Conservation (phyloP, 2,329 filamentous ascomycete genomes). For the Sporothrix curviconia region DNA sequence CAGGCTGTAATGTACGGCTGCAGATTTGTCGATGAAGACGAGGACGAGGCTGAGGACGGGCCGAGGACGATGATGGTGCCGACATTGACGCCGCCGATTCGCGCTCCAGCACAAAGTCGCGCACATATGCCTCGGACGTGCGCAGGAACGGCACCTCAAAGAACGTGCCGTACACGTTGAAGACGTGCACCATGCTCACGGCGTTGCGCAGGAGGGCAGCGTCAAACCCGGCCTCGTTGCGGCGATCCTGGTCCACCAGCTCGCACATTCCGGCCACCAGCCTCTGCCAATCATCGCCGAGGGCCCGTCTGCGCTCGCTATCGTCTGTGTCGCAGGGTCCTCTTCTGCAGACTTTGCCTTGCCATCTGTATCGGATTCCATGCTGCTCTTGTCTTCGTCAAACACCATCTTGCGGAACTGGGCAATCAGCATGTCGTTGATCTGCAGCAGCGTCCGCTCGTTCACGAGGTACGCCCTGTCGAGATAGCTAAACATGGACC, state of each 20-base stretch:
- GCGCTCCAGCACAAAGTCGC: constrained; percentile 61
- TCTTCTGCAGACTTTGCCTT: too few relatives aligned
- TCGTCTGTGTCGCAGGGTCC: not conserved
- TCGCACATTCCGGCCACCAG: constrained; percentile 60
- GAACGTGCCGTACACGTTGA: constrained; percentile 68
- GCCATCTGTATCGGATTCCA: too few relatives aligned
- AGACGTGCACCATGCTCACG: constrained; percentile 77
- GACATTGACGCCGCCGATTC: constrained; percentile 45
- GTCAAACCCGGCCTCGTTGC: constrained; percentile 50
- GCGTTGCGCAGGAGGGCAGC: constrained; percentile 62
- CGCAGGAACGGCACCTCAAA: constrained; percentile 74
- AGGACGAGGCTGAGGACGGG: too few relatives aligned
- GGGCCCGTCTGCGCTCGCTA: not conserved
- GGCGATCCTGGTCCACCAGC: constrained; percentile 67
- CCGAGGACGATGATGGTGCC: too few relatives aligned
- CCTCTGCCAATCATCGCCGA: constrained; percentile 30
- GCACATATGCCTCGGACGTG: constrained; percentile 61
- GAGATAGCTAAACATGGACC: constrained; percentile 88
- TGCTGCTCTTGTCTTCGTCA: constrained; percentile 13
- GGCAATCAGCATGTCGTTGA: constrained; percentile 73
- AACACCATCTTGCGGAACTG: constrained; percentile 63
- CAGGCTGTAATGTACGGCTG: constrained; percentile 70
- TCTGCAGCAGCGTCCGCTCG: constrained; percentile 59
- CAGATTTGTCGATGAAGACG: too few relatives aligned
- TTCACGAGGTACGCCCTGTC: constrained; percentile 83